A percentile compares a stretch with the other conserved stretches of the same genome.
phyloP scores from a whole-genome alignment of 2,329 filamentous ascomycete genomes.

The Gliomastix tumulicola region DNA sequence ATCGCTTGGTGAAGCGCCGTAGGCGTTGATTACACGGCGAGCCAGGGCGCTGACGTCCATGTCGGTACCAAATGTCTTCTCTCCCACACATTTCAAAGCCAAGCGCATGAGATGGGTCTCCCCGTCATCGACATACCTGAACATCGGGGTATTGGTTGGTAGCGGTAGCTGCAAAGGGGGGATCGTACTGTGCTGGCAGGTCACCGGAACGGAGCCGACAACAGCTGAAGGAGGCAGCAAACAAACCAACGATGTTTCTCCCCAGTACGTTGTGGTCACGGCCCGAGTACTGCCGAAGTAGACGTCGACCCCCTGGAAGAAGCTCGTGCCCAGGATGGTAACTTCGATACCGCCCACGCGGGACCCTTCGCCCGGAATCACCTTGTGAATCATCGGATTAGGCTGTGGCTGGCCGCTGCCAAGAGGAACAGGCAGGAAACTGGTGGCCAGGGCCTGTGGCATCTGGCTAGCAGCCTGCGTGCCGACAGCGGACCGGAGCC shows the following conservation, averaged over 20 bases:
- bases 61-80: slow-evolving; percentile 57
- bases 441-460: slow-evolving; percentile 37
- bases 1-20: slow-evolving; percentile 38
- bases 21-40: slow-evolving; percentile 47
- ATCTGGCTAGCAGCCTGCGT: slow-evolving; percentile 34
- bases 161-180: slow-evolving; percentile 1
- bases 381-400: slow-evolving; percentile 64
- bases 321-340: slow-evolving; percentile 73
- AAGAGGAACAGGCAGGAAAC: slow-evolving; percentile 43
- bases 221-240: slow-evolving; percentile 64
- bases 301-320: slow-evolving; percentile 70
- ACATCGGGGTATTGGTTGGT: slow-evolving; percentile 40
- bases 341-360: slow-evolving; percentile 82
- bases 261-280: slow-evolving; percentile 73
- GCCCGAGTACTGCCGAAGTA: slow-evolving; percentile 67
- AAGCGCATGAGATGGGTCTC: slow-evolving; percentile 63
- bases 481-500: slow-evolving; percentile 37
- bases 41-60: slow-evolving; percentile 57
- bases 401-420: slow-evolving; percentile 38
- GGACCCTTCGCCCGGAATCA: slow-evolving; percentile 78
- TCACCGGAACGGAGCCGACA: slow-evolving; percentile 63
- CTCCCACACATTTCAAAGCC: slow-evolving; percentile 56
- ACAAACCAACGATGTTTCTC: slow-evolving; percentile 72
- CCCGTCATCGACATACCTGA: slow-evolving; percentile 70
- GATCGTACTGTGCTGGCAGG: slow-evolving; percentile 43